Evolutionary conservation across 495 filamentous ascomycete genomes (phyloP).

Genomic region (Immersiella caudata): DNA sequence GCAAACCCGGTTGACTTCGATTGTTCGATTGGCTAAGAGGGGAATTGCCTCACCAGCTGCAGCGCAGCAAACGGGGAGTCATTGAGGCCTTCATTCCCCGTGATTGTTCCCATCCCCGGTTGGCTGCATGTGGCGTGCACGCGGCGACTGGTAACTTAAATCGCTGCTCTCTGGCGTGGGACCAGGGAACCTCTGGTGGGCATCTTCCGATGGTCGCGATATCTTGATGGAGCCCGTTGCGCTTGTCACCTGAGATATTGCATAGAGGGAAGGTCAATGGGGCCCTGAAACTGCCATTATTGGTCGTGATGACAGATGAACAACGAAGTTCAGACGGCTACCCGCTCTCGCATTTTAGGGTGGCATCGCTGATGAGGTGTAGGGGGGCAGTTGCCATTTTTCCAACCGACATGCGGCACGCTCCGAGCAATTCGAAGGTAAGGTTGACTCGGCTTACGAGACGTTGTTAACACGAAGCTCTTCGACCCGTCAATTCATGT

Average conservation of each 20-base stretch:
- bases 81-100: background rate
- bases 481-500: background rate
- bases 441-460: constrained; percentile 4
- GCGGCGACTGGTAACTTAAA: background rate
- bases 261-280: background rate
- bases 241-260: constrained; percentile 5
- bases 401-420: background rate
- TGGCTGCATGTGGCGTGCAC: constrained; percentile 9
- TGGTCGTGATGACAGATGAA: background rate
- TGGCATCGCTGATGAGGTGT: background rate
- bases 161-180: background rate
- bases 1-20: constrained; percentile 13
- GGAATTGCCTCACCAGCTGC: constrained; percentile 11
- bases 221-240: background rate
- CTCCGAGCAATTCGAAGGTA: background rate
- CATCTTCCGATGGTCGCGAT: constrained; percentile 3
- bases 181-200: constrained; percentile 1
- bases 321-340: background rate
- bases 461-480: background rate
- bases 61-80: background rate
- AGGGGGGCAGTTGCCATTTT: background rate
- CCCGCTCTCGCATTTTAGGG: background rate
- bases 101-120: background rate
- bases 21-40: constrained; percentile 21
- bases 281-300: background rate